Conservation (phyloP, 2,329 filamentous ascomycete genomes). For the Tolypocladium cylindrosporum region DNA sequence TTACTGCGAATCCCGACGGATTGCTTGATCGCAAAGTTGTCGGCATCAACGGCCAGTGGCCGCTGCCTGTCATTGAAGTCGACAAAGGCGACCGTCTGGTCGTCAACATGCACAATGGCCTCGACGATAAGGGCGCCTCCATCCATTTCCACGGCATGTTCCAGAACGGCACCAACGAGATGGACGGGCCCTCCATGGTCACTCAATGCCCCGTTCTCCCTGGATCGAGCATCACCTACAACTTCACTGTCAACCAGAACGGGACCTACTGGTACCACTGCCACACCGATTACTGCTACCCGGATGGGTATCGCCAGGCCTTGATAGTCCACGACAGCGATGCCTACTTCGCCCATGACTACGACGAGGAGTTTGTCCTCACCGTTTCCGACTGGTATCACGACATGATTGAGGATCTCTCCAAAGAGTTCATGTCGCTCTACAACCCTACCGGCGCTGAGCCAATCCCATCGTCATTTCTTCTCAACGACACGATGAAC, state of each 20-base stretch:
- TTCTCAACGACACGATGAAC: background rate
- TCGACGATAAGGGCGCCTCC: slow-evolving; percentile 37
- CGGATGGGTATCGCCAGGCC: slow-evolving; percentile 29
- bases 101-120: slow-evolving; percentile 36
- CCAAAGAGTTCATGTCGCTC: background rate
- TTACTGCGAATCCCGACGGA: slow-evolving; percentile 32
- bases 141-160: slow-evolving; percentile 54
- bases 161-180: slow-evolving; percentile 44
- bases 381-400: background rate
- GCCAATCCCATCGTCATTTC: background rate
- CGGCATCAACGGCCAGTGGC: slow-evolving; percentile 57
- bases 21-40: slow-evolving; percentile 44
- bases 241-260: slow-evolving; percentile 44
- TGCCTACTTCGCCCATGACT: background rate
- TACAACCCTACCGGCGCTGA: background rate
- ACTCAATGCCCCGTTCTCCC: slow-evolving; percentile 10
- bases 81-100: slow-evolving; percentile 41
- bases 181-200: slow-evolving; percentile 49
- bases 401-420: background rate
- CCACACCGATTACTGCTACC: slow-evolving; percentile 20
- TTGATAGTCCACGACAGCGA: slow-evolving; percentile 31
- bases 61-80: slow-evolving; percentile 48
- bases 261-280: slow-evolving; percentile 58
- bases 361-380: background rate
- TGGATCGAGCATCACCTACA: slow-evolving; percentile 8